Conservation (phyloP, 768 basidiomycete species). For the Mycena capillaripes region DNA sequence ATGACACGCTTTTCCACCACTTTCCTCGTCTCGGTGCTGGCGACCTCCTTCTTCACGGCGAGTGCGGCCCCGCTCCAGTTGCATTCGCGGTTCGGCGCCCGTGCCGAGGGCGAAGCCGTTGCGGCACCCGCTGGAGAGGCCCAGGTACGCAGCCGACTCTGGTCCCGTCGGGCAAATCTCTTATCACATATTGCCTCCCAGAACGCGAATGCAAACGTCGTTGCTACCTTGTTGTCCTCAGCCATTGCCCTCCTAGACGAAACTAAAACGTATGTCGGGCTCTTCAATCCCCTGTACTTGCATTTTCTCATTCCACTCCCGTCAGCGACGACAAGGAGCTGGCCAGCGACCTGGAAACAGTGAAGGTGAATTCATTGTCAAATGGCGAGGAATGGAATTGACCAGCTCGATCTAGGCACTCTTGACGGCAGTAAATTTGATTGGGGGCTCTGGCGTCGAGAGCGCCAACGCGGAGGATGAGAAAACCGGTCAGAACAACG, state of each 20-base stretch:
- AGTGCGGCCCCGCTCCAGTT: neutral
- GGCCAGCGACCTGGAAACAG: neutral
- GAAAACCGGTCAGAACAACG: no score
- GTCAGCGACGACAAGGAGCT: neutral
- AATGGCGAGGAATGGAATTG: neutral
- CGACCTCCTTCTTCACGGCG: neutral
- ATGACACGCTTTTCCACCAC: neutral
- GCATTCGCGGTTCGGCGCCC: neutral
- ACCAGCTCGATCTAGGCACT: neutral
- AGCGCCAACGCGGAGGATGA: no score
- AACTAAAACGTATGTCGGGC: neutral
- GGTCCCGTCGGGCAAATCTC: no score
- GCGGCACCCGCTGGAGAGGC: no score
- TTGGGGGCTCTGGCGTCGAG: no score
- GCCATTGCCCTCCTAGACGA: neutral
- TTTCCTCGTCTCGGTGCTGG: neutral
- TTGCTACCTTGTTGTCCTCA: neutral
- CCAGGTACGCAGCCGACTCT: no score
- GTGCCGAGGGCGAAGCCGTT: neutral
- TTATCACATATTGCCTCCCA: neutral
- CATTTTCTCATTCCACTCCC: neutral
- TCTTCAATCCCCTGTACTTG: neutral
- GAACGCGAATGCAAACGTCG: neutral
- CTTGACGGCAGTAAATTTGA: no score
- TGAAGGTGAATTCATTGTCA: neutral